phyloP scores from a whole-genome alignment of 2,329 filamentous ascomycete genomes.

The Bipolaris oryzae region DNA sequence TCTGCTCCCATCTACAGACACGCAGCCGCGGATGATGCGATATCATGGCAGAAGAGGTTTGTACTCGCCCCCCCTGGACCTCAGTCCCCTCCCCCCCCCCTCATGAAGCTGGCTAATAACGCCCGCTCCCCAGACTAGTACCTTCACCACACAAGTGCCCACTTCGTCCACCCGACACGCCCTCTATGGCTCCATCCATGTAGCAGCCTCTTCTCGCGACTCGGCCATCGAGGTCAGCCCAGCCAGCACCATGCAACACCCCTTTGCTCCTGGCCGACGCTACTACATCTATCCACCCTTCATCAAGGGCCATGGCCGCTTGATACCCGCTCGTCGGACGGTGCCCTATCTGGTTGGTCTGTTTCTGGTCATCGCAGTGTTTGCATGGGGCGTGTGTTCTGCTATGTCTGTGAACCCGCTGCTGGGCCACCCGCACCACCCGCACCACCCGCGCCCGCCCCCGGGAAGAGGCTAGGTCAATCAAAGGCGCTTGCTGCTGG shows the following conservation, averaged over 20 bases:
- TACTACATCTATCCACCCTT: conserved; percentile 32
- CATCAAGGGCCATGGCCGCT: conserved; percentile 30
- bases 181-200: conserved; percentile 19
- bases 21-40: conserved; percentile 11
- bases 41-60: conserved; percentile 27
- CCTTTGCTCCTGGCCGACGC: conserved; percentile 21
- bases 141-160: not conserved
- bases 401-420: conserved; percentile 24
- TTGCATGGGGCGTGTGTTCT: conserved; percentile 30
- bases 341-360: conserved; percentile 28
- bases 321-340: conserved; percentile 25
- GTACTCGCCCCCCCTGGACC: not conserved
- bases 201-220: conserved; percentile 13
- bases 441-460: not conserved
- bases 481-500: not conserved
- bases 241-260: conserved; percentile 10
- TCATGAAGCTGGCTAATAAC: conserved; percentile 14
- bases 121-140: conserved; percentile 9
- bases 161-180: conserved; percentile 13
- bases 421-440: conserved; percentile 15
- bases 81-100: not conserved
- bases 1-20: not conserved
- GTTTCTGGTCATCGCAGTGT: conserved; percentile 20
- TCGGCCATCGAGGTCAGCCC: conserved; percentile 22
- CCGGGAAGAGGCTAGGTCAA: not conserved